Percentiles rank a stretch among this genome's conserved stretches.
Conservation (phyloP, 2,329 filamentous ascomycete genomes). For the Sporothrix phasma region DNA sequence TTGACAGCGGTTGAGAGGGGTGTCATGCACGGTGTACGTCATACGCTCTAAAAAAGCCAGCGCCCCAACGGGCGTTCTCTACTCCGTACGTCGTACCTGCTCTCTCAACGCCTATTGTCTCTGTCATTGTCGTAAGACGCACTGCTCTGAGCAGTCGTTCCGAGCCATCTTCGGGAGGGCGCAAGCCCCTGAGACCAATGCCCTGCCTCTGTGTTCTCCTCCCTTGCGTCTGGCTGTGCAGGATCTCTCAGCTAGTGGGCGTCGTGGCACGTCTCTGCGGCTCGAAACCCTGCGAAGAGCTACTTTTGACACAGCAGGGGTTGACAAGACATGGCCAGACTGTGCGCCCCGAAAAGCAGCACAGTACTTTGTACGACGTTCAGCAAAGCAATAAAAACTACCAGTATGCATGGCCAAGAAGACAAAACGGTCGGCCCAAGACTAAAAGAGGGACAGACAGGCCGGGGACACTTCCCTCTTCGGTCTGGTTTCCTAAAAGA, state of each 20-base stretch:
- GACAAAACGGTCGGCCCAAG: too few relatives aligned
- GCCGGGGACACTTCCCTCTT: background rate
- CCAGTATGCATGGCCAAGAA: too few relatives aligned
- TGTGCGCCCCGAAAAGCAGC: background rate
- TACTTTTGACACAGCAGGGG: background rate
- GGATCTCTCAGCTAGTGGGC: constrained; percentile 2
- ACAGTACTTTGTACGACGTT: background rate
- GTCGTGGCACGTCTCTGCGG: background rate
- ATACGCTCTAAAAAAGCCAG: too few relatives aligned
- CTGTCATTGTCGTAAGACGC: background rate
- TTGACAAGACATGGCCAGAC: too few relatives aligned
- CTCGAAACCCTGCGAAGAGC: background rate
- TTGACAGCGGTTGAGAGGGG: background rate
- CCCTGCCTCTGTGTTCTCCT: background rate
- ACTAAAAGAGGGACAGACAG: too few relatives aligned
- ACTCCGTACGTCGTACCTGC: too few relatives aligned
- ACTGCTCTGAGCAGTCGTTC: too few relatives aligned
- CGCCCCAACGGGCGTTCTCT: too few relatives aligned
- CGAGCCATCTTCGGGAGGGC: background rate
- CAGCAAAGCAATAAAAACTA: too few relatives aligned
- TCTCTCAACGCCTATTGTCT: background rate
- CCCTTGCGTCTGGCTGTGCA: constrained; percentile 1
- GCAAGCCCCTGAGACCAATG: background rate
- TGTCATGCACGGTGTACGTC: background rate
- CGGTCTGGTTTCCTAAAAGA: too few relatives aligned